Evolutionary conservation across 2,329 filamentous ascomycete species (phyloP).

Genomic region (Dactylellina cionopaga): DNA sequence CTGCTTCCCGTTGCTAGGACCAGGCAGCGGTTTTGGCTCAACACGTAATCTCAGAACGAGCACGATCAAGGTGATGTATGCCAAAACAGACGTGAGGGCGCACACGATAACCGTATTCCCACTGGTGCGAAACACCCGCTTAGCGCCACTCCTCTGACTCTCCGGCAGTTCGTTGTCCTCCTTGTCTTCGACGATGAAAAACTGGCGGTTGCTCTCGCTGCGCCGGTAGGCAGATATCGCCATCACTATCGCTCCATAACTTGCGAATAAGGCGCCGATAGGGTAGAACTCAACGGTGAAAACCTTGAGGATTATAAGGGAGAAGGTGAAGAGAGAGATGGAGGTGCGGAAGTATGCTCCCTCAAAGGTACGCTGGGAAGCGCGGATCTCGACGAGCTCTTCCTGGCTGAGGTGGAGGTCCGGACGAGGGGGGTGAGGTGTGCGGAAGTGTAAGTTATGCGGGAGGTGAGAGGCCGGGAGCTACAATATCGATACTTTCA

Average conservation of each 20-base stretch:
- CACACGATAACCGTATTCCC: slow-evolving; percentile 52
- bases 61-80: slow-evolving; percentile 20
- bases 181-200: slow-evolving; percentile 69
- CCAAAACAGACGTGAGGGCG: slow-evolving; percentile 27
- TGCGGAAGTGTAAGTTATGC: slow-evolving; percentile 27
- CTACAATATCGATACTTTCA: slow-evolving; percentile 11
- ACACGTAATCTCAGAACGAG: slow-evolving; percentile 25
- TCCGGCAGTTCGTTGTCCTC: slow-evolving; percentile 44
- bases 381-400: slow-evolving; percentile 93
- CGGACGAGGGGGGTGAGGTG: neutral
- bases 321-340: slow-evolving; percentile 92
- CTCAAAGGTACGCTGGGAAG: slow-evolving; percentile 95
- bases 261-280: slow-evolving; percentile 93
- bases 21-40: slow-evolving; percentile 17
- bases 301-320: slow-evolving; percentile 92
- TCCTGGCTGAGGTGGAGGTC: slow-evolving; percentile 71
- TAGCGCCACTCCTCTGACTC: slow-evolving; percentile 2
- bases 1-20: neutral
- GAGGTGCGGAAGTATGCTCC: slow-evolving; percentile 96
- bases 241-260: slow-evolving; percentile 86
- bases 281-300: slow-evolving; percentile 97
- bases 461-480: slow-evolving; percentile 31
- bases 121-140: slow-evolving; percentile 47
- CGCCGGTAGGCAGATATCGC: slow-evolving; percentile 84
- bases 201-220: slow-evolving; percentile 91